Base-by-base conservation (phyloP, 371 early-diverging fungal species). In the Blakeslea trispora region DNA sequence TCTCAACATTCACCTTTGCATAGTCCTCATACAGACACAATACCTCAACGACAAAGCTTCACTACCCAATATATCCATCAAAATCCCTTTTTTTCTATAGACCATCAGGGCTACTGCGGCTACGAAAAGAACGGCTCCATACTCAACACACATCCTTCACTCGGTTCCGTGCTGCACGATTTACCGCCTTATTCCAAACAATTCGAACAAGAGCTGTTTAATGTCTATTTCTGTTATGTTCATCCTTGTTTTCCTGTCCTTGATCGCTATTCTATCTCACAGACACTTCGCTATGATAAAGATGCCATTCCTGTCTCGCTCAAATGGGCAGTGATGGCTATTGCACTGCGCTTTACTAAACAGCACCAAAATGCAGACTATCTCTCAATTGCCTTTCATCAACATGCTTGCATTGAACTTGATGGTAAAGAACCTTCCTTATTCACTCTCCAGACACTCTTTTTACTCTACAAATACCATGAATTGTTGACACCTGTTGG, bases 191-290 rank as follows among this genome's bases (percentile, higher is more conserved):
- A 46, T 34, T 41, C 56, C 5, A 28, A 19, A 13, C 78, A 79
- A 0, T 74, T 72, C 19, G 64, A 69, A n/a, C 59, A 59, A 14
- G 69, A 72, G 11, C 76, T 87, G 7, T 50, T 88, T 31, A 73
- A 79, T 28, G 63, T 76, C 40, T 89, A 77, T 71, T 89, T 89
- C 66, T 67, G 74, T 34, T 72, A 70, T 50, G 75, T 87, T 22
- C 82, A 89, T 64, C 81, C 83, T 0, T 79, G 75, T 50, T 72
- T 85, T 18, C 87, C 88, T 1, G 61, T 86, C 17, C 58, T 86
- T 21, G 75, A 85, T 68, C 73, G 76, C 49, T 63, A 74, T 18
- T 64, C 82, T 23, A 24, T 57, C 15, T 31, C 46, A 23, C 53
- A 60, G 22, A 34, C 54, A 14, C 15, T 53, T 13, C 37, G 44